Conservation (phyloP, 2,329 filamentous ascomycete genomes). For the Cyphellophora europaea region DNA sequence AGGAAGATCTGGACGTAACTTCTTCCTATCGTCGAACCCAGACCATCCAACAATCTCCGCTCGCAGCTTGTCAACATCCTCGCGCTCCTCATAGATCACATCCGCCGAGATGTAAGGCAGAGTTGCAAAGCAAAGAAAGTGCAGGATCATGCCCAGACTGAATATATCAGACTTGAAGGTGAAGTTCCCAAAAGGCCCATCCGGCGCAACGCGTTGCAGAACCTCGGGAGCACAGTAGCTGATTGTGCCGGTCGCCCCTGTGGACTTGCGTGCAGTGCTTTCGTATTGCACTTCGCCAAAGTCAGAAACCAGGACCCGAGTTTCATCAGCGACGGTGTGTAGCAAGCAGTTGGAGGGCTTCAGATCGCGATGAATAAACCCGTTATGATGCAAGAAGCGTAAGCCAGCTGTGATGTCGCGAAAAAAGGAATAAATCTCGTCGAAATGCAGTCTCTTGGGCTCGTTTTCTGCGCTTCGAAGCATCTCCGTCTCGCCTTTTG, state of each 20-base stretch:
- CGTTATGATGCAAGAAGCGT: constrained; percentile 78
- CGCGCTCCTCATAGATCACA: constrained; percentile 77
- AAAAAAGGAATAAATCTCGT: constrained; percentile 96
- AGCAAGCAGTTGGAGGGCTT: constrained; percentile 94
- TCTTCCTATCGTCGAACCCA: constrained; percentile 71
- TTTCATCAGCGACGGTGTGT: constrained; percentile 61
- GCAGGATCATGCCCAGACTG: constrained; percentile 93
- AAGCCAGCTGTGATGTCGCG: constrained; percentile 88
- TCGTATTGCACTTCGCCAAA: constrained; percentile 93
- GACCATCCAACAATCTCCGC: constrained; percentile 80
- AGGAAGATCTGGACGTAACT: constrained; percentile 71
- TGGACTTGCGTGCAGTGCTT: constrained; percentile 72
- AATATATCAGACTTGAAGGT: constrained; percentile 98
- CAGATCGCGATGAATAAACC: constrained; percentile 91
- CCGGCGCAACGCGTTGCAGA: constrained; percentile 52
- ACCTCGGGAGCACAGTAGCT: constrained; percentile 98
- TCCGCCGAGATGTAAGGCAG: constrained; percentile 82
- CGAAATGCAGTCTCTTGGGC: constrained; percentile 57
- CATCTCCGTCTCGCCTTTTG: constrained; percentile 63
- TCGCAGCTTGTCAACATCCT: constrained; percentile 77
- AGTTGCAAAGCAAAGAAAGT: constrained; percentile 91
- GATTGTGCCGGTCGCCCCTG: constrained; percentile 88
- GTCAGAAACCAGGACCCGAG: constrained; percentile 85
- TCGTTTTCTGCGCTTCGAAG: constrained; percentile 41
- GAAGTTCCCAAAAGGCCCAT: constrained; percentile 79